Base-by-base conservation (phyloP, 2,329 filamentous ascomycete genomes). In the Colletotrichum sp. region DNA sequence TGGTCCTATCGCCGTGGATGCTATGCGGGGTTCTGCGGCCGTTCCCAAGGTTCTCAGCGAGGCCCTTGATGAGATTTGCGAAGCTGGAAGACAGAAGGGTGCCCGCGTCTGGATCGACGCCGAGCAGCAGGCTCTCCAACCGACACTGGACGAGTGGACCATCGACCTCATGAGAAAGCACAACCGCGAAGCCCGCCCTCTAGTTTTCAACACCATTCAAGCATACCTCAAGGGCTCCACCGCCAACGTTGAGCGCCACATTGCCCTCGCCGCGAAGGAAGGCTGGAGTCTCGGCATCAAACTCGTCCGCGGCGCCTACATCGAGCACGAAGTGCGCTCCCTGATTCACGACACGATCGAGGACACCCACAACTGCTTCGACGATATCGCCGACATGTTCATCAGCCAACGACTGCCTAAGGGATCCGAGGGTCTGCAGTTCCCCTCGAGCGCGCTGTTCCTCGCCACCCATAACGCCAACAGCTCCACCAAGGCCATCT, bases 71-170 rank as follows among this genome's bases (percentile, higher is more conserved):
- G 88, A 91, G 62, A 93, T 98, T 78, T 98, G 95, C 85, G 87
- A 92, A 63, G 90, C 94, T 16, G 95, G 95, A 0, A 89, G 91
- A 3, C 87, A 90, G 39, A 92, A 93, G 64, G 92, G 93, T 16
- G 92, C 98, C 2, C 90, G 92, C 2, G 89, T 98, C 2, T 90
- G 98, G 6, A 95, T 98, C 77, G 95, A 98, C 77, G 96, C 96
- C 2, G 96, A 98, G 85, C 95, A 98, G 84, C 92, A 93, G 73
- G 90, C 91, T 71, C 90, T 97, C 36, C 95, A 98, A 85, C 87
- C 90, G 5, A 95, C 95, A 6, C 96, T 98, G 76, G 93, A 97
- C 82, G 90, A 92, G 79, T 96, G 95, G 94, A 95, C 93, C 8
- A 85, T 97, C 68, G 86, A 90, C n/a, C 93, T 95, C 79, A 95